Conservation (phyloP, 192 early-diverging fungal genomes). For the Backusella morwellensis region DNA sequence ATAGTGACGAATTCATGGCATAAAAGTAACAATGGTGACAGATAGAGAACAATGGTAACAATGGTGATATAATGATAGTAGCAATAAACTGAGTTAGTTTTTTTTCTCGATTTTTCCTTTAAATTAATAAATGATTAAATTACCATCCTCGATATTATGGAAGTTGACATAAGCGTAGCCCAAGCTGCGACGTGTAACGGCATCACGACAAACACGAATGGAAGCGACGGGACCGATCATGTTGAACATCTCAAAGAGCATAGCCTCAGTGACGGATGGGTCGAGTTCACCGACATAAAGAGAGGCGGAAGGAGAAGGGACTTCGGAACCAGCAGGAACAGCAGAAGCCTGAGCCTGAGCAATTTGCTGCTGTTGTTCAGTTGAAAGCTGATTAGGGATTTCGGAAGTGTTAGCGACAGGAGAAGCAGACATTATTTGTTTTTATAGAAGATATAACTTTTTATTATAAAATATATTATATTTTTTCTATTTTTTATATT, state of each 20-base stretch:
- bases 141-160: constrained; percentile 82
- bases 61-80: background rate
- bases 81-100: background rate
- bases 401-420: constrained; percentile 21
- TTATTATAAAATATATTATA: background rate
- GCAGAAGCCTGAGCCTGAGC: background rate
- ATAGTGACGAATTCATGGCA: constrained; percentile 3
- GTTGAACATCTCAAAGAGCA: constrained; percentile 98
- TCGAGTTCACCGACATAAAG: constrained; percentile 98
- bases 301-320: constrained; percentile 60
- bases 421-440: constrained; percentile 23
- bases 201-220: constrained; percentile 98
- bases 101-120: constrained; percentile 7
- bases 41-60: background rate
- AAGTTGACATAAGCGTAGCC: constrained; percentile 99
- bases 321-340: constrained; percentile 5
- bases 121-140: background rate
- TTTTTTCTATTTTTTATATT: background rate
- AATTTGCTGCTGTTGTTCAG: background rate
- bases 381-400: background rate
- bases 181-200: constrained; percentile 92
- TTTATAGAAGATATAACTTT: constrained; percentile 3
- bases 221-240: constrained; percentile 91
- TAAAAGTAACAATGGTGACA: background rate
- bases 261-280: constrained; percentile 93